Conservation (phyloP, 305 asterid genomes). For the Fraxinus greggii region DNA sequence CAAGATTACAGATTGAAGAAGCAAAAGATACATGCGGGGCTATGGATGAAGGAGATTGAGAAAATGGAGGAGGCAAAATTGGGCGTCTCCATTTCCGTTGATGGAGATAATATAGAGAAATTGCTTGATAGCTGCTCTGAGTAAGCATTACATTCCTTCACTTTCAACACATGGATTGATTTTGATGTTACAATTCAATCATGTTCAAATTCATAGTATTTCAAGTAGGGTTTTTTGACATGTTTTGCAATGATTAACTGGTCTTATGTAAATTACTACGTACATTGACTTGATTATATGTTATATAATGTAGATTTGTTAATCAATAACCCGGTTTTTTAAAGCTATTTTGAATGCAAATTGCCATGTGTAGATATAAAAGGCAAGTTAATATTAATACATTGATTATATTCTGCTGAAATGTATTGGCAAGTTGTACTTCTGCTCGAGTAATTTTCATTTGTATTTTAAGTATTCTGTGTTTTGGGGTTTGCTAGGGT, state of each 20-base stretch:
- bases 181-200: background rate
- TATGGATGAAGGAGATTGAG: slow-evolving; percentile 92
- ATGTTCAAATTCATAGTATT: background rate
- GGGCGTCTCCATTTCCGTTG: slow-evolving; percentile 47
- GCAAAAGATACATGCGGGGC: slow-evolving; percentile 79
- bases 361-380: background rate
- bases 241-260: background rate
- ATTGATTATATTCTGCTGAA: background rate
- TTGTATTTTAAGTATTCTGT: background rate
- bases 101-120: slow-evolving; percentile 65
- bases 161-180: background rate
- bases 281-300: slow-evolving; percentile 1
- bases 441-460: background rate
- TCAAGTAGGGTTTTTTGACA: background rate
- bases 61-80: slow-evolving; percentile 79
- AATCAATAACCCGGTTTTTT: background rate
- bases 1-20: slow-evolving; percentile 77
- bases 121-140: slow-evolving; percentile 76
- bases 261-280: background rate
- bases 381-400: background rate
- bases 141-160: slow-evolving; percentile 29
- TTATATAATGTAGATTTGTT: background rate
- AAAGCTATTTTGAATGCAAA: background rate
- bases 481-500: background rate
- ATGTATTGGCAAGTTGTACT: background rate